Conservation (phyloP, 768 basidiomycete genomes). For the Agrocybe chaxingu region DNA sequence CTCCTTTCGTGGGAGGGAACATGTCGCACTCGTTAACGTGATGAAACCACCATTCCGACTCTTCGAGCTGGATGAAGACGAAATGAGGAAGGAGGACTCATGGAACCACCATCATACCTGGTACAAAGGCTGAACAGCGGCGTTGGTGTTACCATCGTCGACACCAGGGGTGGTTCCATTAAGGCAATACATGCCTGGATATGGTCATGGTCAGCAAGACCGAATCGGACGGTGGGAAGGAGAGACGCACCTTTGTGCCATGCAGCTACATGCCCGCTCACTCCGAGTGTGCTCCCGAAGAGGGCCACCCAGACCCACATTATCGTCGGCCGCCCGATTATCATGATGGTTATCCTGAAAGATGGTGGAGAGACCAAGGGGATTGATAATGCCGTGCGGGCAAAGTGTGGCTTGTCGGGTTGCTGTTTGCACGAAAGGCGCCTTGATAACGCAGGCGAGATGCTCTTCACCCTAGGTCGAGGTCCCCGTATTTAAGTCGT, state of each 20-base stretch:
- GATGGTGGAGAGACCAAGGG: too few species aligned
- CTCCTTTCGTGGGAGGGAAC: conserved; percentile 39
- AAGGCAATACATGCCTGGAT: conserved; percentile 32
- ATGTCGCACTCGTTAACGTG: conserved; percentile 42
- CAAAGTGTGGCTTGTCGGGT: too few species aligned
- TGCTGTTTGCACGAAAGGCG: too few species aligned
- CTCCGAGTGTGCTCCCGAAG: neutral
- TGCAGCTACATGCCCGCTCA: conserved; percentile 23
- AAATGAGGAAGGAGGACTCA: neutral
- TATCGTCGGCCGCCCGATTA: neutral
- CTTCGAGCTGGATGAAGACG: conserved; percentile 21
- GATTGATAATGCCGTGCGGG: too few species aligned
- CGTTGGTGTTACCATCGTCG: conserved; percentile 28
- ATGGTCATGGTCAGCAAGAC: too few species aligned
- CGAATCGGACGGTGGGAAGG: neutral
- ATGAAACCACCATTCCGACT: conserved; percentile 41
- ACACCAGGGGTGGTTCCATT: conserved; percentile 28
- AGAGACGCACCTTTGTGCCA: conserved; percentile 24
- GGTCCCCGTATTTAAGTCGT: too few species aligned
- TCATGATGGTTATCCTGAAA: too few species aligned
- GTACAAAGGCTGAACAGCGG: conserved; percentile 31
- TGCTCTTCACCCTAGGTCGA: too few species aligned
- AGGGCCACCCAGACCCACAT: neutral
- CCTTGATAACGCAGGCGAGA: too few species aligned
- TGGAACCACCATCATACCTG: conserved; percentile 15